These are phyloP conservation scores for Xylaria venustula DNA, from an alignment of 495 filamentous ascomycete genomes.

Conservation along the genomic window DNA sequence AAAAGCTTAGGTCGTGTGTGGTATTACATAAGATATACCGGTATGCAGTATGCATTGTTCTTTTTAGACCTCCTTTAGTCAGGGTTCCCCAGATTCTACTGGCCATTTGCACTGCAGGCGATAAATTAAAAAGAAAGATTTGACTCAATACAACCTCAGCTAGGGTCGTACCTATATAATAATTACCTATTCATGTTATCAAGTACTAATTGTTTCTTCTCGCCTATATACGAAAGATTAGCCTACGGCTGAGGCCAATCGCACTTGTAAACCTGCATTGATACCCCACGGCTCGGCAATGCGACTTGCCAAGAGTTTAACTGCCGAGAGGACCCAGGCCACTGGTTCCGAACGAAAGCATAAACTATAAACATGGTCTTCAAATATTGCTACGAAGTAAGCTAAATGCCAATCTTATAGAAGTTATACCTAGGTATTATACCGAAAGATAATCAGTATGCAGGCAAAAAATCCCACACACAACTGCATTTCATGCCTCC, in stretches of 20 bases:
- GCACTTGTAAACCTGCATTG: not conserved
- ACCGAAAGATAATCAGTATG: too few relatives aligned
- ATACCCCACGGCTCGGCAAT: not conserved
- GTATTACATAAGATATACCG: too few relatives aligned
- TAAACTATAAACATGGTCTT: not conserved
- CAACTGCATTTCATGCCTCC: too few relatives aligned
- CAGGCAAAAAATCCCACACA: too few relatives aligned
- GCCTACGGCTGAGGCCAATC: not conserved
- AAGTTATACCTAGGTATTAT: too few relatives aligned
- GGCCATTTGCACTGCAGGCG: not conserved
- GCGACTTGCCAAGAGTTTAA: not conserved
- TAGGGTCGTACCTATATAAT: not conserved
- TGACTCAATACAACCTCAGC: not conserved
- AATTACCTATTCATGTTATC: too few relatives aligned
- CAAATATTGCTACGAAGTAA: too few relatives aligned
- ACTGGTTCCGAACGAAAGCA: not conserved
- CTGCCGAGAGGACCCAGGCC: constrained; percentile 2
- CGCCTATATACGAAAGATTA: not conserved
- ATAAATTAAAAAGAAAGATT: too few relatives aligned
- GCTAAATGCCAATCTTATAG: too few relatives aligned
- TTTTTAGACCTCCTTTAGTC: not conserved
- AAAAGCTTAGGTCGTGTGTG: too few relatives aligned
- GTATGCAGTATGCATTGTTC: too few relatives aligned
- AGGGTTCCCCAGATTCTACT: constrained; percentile 5
- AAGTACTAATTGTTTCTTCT: too few relatives aligned